Evolutionary conservation across 2,329 filamentous ascomycete species (phyloP), one percentile per base, ranked within the genome.

Genomic region (Verticillium zaregamsianum): DNA sequence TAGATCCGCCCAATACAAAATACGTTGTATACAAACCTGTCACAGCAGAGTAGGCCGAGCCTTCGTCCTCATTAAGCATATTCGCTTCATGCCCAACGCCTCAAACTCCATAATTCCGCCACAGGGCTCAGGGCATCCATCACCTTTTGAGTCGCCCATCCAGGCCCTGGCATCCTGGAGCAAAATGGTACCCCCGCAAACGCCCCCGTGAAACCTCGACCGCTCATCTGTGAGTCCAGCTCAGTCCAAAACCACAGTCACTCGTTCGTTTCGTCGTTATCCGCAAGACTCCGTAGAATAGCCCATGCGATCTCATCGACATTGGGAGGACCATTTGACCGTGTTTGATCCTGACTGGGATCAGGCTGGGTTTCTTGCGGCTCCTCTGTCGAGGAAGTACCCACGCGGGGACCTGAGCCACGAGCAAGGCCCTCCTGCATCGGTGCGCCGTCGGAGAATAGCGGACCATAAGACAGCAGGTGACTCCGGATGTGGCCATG

Each of bases 1-100:
- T 52, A 23, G 20, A 8, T 52, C 11, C 12, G 20, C n/a, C 45
- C 8, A 14, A 20, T 52, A 52, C 45, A 52, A 52, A 9, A 73
- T 5, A 77, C 77, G 31, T 80, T 77, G 7, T 79, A 77, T 15
- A 72, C 66, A 59, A 63, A 37, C 61, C 63, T 63, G 40, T 65
- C 62, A 55, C 25, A 39, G 25, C 40, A 61, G 60, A 1, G 61
- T 59, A 9, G 65, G 55, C 6, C 64, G 61, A 31, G 28, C 63
- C 11, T 64, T 59, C n/a, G 49, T 20, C 45, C 9, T 52, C 45
- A 52, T 12, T 12, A 52, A 52, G 45, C n/a, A 11, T 11, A 32
- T 63, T 52, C 17, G 39, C 55, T 20, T 57, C 58, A 23, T 40
- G 62, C 5, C 55, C 31, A 32, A 40, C n/a, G 45, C 58, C 57